A percentile compares a stretch with the other conserved stretches of the same genome.
phyloP scores from a whole-genome alignment of 176 grass and related monocot genomes.

The Pharus latifolius region DNA sequence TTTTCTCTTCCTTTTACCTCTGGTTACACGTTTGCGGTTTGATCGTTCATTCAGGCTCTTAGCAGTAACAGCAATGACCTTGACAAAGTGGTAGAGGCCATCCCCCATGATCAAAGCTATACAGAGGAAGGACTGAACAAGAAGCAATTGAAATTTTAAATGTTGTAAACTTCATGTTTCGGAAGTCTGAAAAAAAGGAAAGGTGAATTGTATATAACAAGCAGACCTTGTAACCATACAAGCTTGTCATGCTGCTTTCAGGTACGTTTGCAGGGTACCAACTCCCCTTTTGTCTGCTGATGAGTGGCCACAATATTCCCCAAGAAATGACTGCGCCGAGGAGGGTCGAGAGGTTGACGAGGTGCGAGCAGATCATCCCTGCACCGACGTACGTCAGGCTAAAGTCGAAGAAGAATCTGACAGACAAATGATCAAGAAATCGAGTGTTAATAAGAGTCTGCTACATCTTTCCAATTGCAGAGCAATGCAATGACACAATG shows the following conservation, averaged over 20 bases:
- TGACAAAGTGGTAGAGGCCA: slow-evolving; percentile 67
- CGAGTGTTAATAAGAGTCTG: neutral
- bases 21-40: slow-evolving; percentile 15
- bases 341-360: slow-evolving; percentile 75
- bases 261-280: slow-evolving; percentile 63
- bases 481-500: neutral
- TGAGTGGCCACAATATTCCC: slow-evolving; percentile 89
- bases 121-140: slow-evolving; percentile 56
- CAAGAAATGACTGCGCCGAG: slow-evolving; percentile 71
- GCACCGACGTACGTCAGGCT: slow-evolving; percentile 84
- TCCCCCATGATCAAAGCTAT: slow-evolving; percentile 85
- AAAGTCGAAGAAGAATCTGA: slow-evolving; percentile 87
- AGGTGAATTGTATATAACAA: too few relatives aligned
- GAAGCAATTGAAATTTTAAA: neutral
- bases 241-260: slow-evolving; percentile 69
- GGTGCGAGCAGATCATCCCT: slow-evolving; percentile 88
- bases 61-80: slow-evolving; percentile 40
- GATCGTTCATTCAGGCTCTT: slow-evolving; percentile 34
- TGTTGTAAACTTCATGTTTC: neutral
- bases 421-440: neutral
- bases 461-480: neutral
- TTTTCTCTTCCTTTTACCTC: slow-evolving; percentile 42
- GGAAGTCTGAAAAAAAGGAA: too few relatives aligned
- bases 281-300: slow-evolving; percentile 58
- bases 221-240: slow-evolving; percentile 91